Evolutionary conservation across 148 eudicot genomes (phyloP).

Genomic region (Euryodendron excelsum): DNA sequence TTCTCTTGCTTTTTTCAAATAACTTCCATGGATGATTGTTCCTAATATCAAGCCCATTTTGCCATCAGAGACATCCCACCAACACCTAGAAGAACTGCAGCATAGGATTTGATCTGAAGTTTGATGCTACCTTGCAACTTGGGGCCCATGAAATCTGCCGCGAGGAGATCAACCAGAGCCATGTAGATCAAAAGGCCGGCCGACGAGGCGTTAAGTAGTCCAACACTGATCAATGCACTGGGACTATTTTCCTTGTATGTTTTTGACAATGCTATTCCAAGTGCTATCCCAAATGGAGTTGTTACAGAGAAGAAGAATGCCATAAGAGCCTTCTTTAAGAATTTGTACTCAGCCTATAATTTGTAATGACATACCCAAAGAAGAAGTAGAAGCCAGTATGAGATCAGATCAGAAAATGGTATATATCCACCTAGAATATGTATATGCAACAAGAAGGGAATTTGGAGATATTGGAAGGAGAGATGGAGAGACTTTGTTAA

Average conservation of each 20-base stretch:
- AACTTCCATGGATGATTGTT: no score
- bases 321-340: constrained; percentile 19
- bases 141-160: constrained; percentile 35
- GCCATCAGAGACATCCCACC: constrained; percentile 39
- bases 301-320: constrained; percentile 37
- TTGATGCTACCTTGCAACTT: constrained; percentile 29
- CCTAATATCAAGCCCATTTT: constrained; percentile 34
- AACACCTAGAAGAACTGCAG: constrained; percentile 31
- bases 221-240: constrained; percentile 13
- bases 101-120: constrained; percentile 25
- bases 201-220: constrained; percentile 28
- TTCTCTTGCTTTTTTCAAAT: no score
- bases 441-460: background rate
- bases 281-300: constrained; percentile 35
- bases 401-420: no score
- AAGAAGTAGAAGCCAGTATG: no score
- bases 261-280: constrained; percentile 26
- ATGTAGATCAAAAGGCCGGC: constrained; percentile 37
- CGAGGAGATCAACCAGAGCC: constrained; percentile 32
- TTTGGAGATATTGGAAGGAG: background rate
- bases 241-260: constrained; percentile 32
- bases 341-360: constrained; percentile 31
- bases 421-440: no score
- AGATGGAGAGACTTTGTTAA: no score
- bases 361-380: background rate